Conservation (phyloP, 345 rosid genomes). For the Populus tremula region DNA sequence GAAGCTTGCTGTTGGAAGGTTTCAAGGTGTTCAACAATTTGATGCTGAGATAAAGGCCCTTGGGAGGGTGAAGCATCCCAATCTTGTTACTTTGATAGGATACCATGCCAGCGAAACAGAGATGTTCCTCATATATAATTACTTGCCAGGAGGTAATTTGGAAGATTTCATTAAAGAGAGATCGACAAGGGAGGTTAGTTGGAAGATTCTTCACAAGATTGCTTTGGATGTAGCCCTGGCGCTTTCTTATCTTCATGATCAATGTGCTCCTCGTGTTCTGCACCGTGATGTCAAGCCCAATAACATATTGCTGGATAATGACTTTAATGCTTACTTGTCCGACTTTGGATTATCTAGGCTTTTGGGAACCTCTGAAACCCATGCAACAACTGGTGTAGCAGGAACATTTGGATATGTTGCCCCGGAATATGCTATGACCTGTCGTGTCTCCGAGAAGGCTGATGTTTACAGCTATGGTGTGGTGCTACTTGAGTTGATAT, state of each 20-base stretch:
- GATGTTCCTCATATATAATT: constrained; percentile 40
- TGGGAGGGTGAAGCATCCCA: constrained; percentile 31
- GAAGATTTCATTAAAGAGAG: constrained; percentile 35
- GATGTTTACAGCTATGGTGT: constrained; percentile 44
- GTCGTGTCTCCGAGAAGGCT: constrained; percentile 34
- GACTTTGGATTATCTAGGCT: constrained; percentile 42
- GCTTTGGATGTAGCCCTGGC: constrained; percentile 36
- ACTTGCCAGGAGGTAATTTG: constrained; percentile 38
- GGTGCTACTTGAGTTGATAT: constrained; percentile 40
- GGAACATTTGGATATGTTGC: constrained; percentile 40
- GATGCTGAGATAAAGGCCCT: constrained; percentile 36
- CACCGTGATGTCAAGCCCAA: constrained; percentile 44
- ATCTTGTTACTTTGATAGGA: constrained; percentile 41
- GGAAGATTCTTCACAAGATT: constrained; percentile 41
- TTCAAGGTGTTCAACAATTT: constrained; percentile 37
- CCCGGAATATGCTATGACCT: constrained; percentile 36
- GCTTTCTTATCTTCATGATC: constrained; percentile 34
- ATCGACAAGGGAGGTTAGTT: constrained; percentile 16
- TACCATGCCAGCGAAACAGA: constrained; percentile 37
- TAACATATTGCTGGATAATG: constrained; percentile 35
- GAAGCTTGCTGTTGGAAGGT: constrained; percentile 34
- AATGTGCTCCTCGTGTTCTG: constrained; percentile 32
- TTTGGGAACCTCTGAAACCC: constrained; percentile 37
- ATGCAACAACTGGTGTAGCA: constrained; percentile 35
- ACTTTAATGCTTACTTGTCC: constrained; percentile 34